Evolutionary conservation across 768 basidiomycete species (phyloP), one percentile per base, ranked within the genome.

Genomic region (Mycena kentingensis): DNA sequence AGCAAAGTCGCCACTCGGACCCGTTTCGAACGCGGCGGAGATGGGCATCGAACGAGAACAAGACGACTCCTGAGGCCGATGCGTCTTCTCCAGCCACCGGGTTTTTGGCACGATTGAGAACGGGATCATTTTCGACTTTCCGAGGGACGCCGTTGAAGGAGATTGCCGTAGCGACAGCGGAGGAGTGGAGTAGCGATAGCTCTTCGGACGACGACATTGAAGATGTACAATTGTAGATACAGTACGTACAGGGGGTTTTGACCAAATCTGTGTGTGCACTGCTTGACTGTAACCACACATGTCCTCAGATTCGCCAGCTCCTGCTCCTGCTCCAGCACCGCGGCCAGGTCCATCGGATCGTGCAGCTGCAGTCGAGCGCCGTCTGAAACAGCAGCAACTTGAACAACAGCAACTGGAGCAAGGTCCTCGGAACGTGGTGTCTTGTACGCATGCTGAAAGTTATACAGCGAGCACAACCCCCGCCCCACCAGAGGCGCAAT

Each of bases 131-230:
- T 38, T 68, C 80, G 4, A 73, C 71, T 18, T 59, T 82, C 24
- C 52, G 71, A 6, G 69, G 75, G 15, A 73, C 76, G 28, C 55
- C 67, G 7, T 52, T 58, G 46, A 67, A 63, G 34, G 53, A 63
- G n/a, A 60, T 52, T 24, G 52, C 49, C 31, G 55, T 62, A 48
- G 63, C 58, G 47, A 60, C 65, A 16, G 77, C 75, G 39, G 66
- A 67, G 36, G 63, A 64, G 2, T 84, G 83, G 81, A 82, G 82
- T 58, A 85, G 79, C 46, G 82, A 84, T 60, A 83, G 77, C 48
- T 84, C 82, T 11, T 80, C 80, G 15, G 82, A 80, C 28, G 78
- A 77, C 43, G 73, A 70, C 36, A 44, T 64, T 12, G 51, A 57
- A 13, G 51, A 58, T 35, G 60, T 63, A 18, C 55, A 51, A 10